Conservation (phyloP, 1,284 basidiomycete species). For the Sutorius eximius region DNA sequence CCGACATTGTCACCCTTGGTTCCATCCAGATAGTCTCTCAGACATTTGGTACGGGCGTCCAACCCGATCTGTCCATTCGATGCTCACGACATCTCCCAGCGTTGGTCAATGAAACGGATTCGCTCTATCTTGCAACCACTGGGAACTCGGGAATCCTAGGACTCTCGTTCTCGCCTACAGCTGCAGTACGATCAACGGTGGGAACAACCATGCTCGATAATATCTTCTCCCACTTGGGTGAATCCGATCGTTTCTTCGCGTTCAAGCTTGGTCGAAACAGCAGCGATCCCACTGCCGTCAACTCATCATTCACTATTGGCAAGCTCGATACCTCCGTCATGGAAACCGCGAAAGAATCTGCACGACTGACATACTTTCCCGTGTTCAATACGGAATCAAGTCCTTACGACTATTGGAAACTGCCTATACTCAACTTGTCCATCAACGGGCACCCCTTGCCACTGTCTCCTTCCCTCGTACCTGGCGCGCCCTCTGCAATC, state of each 20-base stretch:
- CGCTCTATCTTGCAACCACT: constrained; percentile 45
- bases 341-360: constrained; percentile 33
- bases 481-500: constrained; percentile 43
- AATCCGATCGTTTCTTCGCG: constrained; percentile 49
- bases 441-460: constrained; percentile 43
- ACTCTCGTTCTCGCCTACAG: constrained; percentile 49
- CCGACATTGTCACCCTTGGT: constrained; percentile 47
- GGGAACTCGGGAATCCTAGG: constrained; percentile 61
- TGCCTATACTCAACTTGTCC: constrained; percentile 47
- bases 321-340: constrained; percentile 44
- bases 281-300: constrained; percentile 20
- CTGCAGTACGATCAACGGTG: constrained; percentile 45
- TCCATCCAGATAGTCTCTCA: constrained; percentile 41
- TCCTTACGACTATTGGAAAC: constrained; percentile 59
- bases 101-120: constrained; percentile 45
- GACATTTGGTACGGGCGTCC: constrained; percentile 27
- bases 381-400: constrained; percentile 42
- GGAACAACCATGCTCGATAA: constrained; percentile 52
- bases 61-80: neutral
- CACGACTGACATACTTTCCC: constrained; percentile 40
- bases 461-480: constrained; percentile 49
- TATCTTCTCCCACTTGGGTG: constrained; percentile 44
- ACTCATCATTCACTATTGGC: constrained; percentile 55
- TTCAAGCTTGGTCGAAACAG: constrained; percentile 46
- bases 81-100: constrained; percentile 36